Base-by-base conservation (phyloP, 768 basidiomycete genomes). In the Trametes cubensis region DNA sequence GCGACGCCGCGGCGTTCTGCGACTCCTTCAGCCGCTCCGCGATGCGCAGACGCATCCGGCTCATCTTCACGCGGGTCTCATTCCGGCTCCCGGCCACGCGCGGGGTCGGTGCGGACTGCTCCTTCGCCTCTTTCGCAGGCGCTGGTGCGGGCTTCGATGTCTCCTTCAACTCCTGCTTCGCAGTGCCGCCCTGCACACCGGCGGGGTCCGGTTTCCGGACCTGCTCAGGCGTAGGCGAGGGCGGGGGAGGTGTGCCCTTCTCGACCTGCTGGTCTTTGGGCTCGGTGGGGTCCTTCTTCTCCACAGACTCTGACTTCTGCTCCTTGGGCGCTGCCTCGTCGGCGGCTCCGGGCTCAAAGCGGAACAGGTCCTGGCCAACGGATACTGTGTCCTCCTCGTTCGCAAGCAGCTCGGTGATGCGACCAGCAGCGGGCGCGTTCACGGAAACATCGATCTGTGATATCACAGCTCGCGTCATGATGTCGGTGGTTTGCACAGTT, bases 61-160 rank as follows among this genome's bases (percentile, higher is more conserved):
- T 95, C 95, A 99, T 98, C 82, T 98, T 98, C 72, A 98, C 95
- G 72, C 95, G 82, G 15, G 92, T 96, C 82, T 98, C 95, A 63
- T 80, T 85, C 55, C 95, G 83, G 72, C 77, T 85, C n/a, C 85
- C 84, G 20, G 78, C 71, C 26, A 71, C 72, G 60, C 75, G 74
- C 26, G 77, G 74, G 25, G 77, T 70, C 6, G 76, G 70, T 23
- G 77, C 70, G 44, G 67, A 56, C 69, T 67, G 63, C 65, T 66
- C 62, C 62, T 67, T 68, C 55, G 61, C 41, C 50, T 58, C 63
- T 55, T 71, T 70, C 60, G 68, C 52, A 11, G 66, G 59, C 20
- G 62, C 51, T 17, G 68, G 64, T 11, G 64, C 69, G n/a, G 73
- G 70, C 45, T 71, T 75, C 58, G 66, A 62, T n/a, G 65, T 64